These are phyloP conservation scores for Fistulina hepatica DNA, from an alignment of 1,284 basidiomycete species.

Conservation along the genomic window DNA sequence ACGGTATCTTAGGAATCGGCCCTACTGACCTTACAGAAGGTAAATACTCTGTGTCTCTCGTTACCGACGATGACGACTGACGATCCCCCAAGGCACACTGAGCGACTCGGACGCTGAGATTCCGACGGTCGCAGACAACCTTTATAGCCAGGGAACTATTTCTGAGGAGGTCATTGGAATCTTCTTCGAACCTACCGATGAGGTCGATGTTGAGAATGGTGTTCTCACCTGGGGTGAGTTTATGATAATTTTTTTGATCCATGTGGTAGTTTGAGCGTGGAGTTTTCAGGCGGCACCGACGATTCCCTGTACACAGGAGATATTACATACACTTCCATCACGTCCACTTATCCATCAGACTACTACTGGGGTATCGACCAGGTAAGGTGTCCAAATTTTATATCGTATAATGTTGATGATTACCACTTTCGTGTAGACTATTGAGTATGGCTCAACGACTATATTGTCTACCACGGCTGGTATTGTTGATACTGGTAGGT, in stretches of 20 bases:
- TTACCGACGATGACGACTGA: not conserved
- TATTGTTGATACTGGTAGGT: constrained; percentile 56
- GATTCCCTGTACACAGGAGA: constrained; percentile 32
- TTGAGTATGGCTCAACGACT: constrained; percentile 17
- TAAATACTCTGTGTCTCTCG: constrained; percentile 2
- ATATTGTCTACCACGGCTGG: constrained; percentile 42
- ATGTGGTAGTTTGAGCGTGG: constrained; percentile 8
- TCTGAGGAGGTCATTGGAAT: constrained; percentile 31
- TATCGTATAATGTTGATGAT: not conserved
- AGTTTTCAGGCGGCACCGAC: constrained; percentile 38
- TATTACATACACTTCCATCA: constrained; percentile 34
- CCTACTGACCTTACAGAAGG: constrained; percentile 34
- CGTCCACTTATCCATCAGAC: constrained; percentile 34
- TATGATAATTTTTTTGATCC: not conserved
- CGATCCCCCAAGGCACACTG: constrained; percentile 12
- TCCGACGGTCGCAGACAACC: constrained; percentile 40
- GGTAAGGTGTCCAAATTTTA: constrained; percentile 16
- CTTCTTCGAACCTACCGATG: constrained; percentile 34
- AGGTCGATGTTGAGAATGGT: constrained; percentile 23
- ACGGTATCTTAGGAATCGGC: constrained; percentile 47
- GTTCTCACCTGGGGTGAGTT: constrained; percentile 37
- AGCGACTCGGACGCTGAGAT: constrained; percentile 17
- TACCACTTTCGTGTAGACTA: not conserved
- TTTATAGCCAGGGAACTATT: constrained; percentile 29
- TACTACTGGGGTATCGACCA: constrained; percentile 56